Base-by-base conservation (phyloP, 352 stramenopile species). In the Elongisporangium senticosum region DNA sequence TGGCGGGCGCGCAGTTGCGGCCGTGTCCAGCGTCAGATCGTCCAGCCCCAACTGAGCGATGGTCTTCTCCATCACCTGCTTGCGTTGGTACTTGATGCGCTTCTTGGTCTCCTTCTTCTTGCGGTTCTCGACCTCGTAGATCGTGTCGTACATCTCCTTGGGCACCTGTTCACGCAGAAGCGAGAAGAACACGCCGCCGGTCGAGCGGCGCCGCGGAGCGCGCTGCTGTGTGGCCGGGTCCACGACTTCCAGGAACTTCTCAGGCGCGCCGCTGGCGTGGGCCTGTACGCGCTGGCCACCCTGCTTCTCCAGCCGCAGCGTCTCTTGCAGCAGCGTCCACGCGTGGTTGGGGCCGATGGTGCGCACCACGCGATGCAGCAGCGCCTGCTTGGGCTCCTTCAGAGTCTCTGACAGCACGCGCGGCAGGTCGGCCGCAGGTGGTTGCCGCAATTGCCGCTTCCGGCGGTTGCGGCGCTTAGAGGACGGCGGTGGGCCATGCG, bases 101-200 rank as follows among this genome's bases (percentile, higher is more conserved):
- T 88, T 88, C 68, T 87, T 86, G 37, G 68, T 65, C 26, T 87
- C 77, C 62, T 93, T 90, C 66, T 93, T 93, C 55, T 86, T 74
- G 33, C 73, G 56, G 37, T 85, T 72, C 58, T 93, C 83, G 17
- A 93, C 66, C 56, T 83, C 78, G 57, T 90, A 93, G 56, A 93
- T 90, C 15, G 80, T 66, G 19, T 79, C 77, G 62, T 93, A 93
- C 55, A 69, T 68, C 20, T 93, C 80, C 49, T 79, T 82, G 0
- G 73, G 56, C 71, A 89, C 83, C 39, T 78, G 69, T 0, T 80
- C 71, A 51, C 86, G 83, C 22, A 93, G 65, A 28, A 90, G 69
- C 43, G 74, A 70, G 49, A 93, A 79, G 58, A 78, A 93, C 3
- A 89, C 72, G 21, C 80, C 83, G 19, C 83, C 83, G 17, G 77